Conservation (phyloP, 352 stramenopile genomes). For the Pythium chondricola region DNA sequence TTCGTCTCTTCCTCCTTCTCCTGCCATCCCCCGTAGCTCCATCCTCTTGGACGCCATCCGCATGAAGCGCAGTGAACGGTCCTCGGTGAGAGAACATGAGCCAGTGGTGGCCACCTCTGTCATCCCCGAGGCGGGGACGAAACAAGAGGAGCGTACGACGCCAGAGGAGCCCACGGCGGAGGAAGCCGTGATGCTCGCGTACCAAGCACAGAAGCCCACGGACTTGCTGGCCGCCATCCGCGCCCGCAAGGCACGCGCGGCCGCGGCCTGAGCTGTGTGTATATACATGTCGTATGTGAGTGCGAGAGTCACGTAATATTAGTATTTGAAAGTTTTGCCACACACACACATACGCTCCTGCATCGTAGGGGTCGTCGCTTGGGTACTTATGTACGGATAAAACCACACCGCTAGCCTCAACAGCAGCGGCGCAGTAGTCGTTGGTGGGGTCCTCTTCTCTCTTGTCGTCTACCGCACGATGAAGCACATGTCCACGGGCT, state of each 20-base stretch:
- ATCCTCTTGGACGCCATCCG: constrained; percentile 18
- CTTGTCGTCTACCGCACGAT: constrained; percentile 62
- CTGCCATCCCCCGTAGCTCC: constrained; percentile 1
- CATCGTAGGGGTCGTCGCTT: too few species aligned
- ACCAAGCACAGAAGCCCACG: constrained; percentile 4
- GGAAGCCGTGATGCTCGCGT: too few species aligned
- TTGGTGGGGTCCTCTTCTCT: too few species aligned
- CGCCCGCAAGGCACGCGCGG: constrained; percentile 22
- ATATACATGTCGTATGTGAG: too few species aligned
- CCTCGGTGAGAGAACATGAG: background rate
- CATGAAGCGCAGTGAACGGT: constrained; percentile 6
- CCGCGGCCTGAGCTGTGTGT: too few species aligned
- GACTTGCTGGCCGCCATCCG: constrained; percentile 66
- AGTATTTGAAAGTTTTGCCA: too few species aligned
- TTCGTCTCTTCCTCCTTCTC: background rate
- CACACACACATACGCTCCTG: too few species aligned
- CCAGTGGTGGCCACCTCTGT: background rate
- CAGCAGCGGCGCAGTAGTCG: too few species aligned
- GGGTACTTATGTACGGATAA: too few species aligned
- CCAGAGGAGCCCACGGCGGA: background rate
- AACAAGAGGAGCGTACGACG: too few species aligned
- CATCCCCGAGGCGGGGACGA: background rate
- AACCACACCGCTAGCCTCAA: too few species aligned
- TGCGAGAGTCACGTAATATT: too few species aligned
- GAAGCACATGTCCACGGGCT: constrained; percentile 78